A percentile compares a stretch with the other conserved stretches of the same genome.
Evolutionary conservation across 1,139 yeast species (phyloP).

Genomic region (Suhomyces atakaporum): DNA sequence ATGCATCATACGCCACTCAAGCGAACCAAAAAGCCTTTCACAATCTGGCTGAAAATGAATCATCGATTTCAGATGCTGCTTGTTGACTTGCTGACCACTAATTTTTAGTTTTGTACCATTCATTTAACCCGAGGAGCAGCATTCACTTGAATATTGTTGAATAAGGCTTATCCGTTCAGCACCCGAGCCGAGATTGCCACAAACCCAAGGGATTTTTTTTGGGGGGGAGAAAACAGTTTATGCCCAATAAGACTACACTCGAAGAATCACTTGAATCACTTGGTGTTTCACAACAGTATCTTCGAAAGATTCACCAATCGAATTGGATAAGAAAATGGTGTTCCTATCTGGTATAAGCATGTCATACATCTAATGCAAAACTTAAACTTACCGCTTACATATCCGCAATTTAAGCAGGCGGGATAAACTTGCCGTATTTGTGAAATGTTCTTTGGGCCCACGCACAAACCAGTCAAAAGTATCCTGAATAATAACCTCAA

Average conservation of each 20-base stretch:
- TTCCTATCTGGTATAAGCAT: too few species aligned
- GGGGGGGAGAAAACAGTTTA: too few species aligned
- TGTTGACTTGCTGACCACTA: too few species aligned
- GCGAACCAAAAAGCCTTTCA: too few species aligned
- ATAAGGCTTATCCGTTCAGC: neutral
- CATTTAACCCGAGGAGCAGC: too few species aligned
- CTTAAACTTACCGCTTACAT: neutral
- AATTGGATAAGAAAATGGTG: constrained; percentile 1
- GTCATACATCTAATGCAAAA: neutral
- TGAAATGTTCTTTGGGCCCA: neutral
- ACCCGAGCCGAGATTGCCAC: neutral
- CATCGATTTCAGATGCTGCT: too few species aligned
- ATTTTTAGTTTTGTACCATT: too few species aligned
- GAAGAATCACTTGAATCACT: too few species aligned
- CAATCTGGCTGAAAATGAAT: too few species aligned
- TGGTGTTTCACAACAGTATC: neutral
- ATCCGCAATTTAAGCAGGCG: neutral
- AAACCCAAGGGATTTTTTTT: neutral
- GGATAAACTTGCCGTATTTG: neutral
- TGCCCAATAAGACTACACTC: too few species aligned
- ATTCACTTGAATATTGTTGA: too few species aligned
- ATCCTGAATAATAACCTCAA: neutral
- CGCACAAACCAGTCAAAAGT: neutral
- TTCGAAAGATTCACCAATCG: constrained; percentile 1
- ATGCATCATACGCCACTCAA: too few species aligned